Evolutionary conservation across 2,329 filamentous ascomycete species (phyloP), one percentile per base, ranked within the genome.

Genomic region (Diaporthe aspalathi): DNA sequence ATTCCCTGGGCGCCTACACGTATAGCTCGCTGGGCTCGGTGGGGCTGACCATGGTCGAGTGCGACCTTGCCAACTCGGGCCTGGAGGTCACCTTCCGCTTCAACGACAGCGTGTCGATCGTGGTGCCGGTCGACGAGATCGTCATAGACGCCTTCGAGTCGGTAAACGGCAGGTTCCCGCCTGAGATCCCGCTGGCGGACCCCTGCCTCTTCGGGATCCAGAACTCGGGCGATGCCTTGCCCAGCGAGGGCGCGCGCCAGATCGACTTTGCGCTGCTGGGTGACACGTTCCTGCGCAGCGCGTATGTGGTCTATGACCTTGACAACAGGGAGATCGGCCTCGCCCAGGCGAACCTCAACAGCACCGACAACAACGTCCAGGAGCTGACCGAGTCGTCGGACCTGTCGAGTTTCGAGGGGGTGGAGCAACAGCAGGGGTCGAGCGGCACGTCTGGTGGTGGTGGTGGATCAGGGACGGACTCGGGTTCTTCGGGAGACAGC

Each of bases 141-240:
- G 78, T 87, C 14, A 78, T 85, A 56, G 79, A 82, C 72, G 80
- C 83, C 63, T 77, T 83, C 29, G 70, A 67, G 9, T 75, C 76
- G 70, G 70, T 29, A 2, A 17, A 79, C 53, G 74, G 74, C 52
- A 66, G 77, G 32, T 54, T 80, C 9, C 72, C 79, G 9, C 70
- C 76, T 2, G 76, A 80, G 24, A 73, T 82, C 11, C 81, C 80
- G 65, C 85, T 87, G 76, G 74, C 81, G 8, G 73, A 81, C 45
- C 77, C 82, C 7, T 91, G 89, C 77, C 83, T 87, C 74, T 88
- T 91, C 66, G 89, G 89, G 57, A 84, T 91, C 70, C 83, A 85
- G 75, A 83, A 79, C 68, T 77, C 81, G 22, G 77, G 75, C 53
- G 76, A 69, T 38, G 54, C 53, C 45, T 60, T 35, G 60, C 43